A percentile compares a stretch with the other conserved stretches of the same genome.
Conservation (phyloP, 2,329 filamentous ascomycete species). For the Pezizomycotina sp. region DNA sequence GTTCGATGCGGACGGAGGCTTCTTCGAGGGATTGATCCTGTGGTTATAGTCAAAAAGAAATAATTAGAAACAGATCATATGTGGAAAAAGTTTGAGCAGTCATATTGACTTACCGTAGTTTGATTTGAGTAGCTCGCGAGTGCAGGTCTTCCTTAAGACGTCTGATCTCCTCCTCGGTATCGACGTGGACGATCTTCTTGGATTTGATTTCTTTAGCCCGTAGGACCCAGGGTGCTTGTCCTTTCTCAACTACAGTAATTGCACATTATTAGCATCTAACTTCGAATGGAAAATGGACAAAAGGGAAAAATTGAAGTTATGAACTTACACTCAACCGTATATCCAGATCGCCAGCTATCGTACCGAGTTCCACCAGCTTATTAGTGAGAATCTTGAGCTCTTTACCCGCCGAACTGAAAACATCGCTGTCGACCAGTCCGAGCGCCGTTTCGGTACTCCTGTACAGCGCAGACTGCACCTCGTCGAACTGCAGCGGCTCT, state of each 20-base stretch:
- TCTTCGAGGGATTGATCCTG: conserved; percentile 75
- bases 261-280: conserved; percentile 33
- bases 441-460: conserved; percentile 39
- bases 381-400: conserved; percentile 49
- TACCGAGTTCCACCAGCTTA: conserved; percentile 53
- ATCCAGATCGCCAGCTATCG: conserved; percentile 51
- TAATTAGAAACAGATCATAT: neutral
- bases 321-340: conserved; percentile 51
- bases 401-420: conserved; percentile 51
- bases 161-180: conserved; percentile 70
- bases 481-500: conserved; percentile 48
- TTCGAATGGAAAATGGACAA: conserved; percentile 26
- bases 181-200: conserved; percentile 63
- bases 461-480: conserved; percentile 49
- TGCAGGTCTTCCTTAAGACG: conserved; percentile 64
- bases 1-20: conserved; percentile 78
- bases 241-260: conserved; percentile 42
- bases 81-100: neutral
- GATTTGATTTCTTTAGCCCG: conserved; percentile 66
- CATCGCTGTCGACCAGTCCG: conserved; percentile 45
- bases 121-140: conserved; percentile 45
- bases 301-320: too few relatives aligned
- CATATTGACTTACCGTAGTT: conserved; percentile 28
- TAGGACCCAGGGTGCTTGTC: conserved; percentile 63
- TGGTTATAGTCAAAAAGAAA: conserved; percentile 44